Evolutionary conservation across 1,284 basidiomycete species (phyloP).

Genomic region (Ganoderma lucidum): DNA sequence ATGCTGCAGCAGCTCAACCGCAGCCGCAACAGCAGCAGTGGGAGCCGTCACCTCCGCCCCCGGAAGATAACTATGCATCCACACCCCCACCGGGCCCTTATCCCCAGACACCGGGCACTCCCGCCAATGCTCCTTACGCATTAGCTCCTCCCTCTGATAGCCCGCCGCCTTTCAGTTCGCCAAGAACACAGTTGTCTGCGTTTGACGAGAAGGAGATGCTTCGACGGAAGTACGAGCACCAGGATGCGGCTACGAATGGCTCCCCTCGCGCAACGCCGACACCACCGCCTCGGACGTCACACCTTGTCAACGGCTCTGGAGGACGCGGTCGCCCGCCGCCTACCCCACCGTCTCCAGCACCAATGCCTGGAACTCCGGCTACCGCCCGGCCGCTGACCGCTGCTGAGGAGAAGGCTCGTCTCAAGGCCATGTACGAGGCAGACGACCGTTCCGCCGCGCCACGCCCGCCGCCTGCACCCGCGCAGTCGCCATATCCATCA

Average conservation of each 20-base stretch:
- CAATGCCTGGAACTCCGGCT: conserved; percentile 32
- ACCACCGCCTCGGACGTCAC: conserved; percentile 38
- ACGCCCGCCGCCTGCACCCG: conserved; percentile 16
- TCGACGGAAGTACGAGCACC: conserved; percentile 55
- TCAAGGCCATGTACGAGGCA: conserved; percentile 68
- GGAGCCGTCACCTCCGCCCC: conserved; percentile 16
- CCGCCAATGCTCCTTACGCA: conserved; percentile 10
- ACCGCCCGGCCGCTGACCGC: conserved; percentile 62
- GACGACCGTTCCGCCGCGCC: conserved; percentile 48
- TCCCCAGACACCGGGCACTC: conserved; percentile 10
- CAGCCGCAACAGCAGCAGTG: conserved; percentile 37
- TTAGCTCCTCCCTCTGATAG: conserved; percentile 13
- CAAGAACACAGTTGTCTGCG: conserved; percentile 37
- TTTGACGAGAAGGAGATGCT: conserved; percentile 64
- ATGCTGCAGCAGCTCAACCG: conserved; percentile 50
- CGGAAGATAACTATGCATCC: conserved; percentile 19
- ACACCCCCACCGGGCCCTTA: conserved; percentile 28
- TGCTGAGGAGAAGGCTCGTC: conserved; percentile 77
- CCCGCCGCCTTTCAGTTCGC: conserved; percentile 30
- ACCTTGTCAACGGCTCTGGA: conserved; percentile 19
- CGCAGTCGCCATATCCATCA: conserved; percentile 27
- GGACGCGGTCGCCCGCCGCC: conserved; percentile 40
- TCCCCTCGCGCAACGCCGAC: conserved; percentile 30
- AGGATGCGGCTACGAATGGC: conserved; percentile 48
- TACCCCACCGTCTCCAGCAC: conserved; percentile 36